Percentiles rank a stretch among this genome's conserved stretches.
These are phyloP conservation scores for Hygrophorus pudorinus DNA, from an alignment of 768 basidiomycete species.

Conservation along the genomic window DNA sequence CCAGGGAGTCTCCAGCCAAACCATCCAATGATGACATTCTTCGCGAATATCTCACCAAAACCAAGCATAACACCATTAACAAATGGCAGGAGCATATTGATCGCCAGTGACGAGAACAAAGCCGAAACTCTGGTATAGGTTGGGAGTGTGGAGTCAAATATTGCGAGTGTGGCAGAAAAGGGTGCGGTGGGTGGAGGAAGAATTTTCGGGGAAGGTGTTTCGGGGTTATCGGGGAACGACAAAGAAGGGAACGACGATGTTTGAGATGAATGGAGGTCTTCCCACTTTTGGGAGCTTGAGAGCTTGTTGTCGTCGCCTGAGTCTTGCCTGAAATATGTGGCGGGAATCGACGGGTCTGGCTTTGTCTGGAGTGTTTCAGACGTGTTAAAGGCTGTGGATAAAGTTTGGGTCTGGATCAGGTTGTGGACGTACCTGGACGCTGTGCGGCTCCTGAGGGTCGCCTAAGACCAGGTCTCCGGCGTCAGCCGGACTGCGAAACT, in stretches of 20 bases:
- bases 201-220: slow-evolving; percentile 6
- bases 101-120: slow-evolving; percentile 62
- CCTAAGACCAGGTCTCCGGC: slow-evolving; percentile 29
- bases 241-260: slow-evolving; percentile 73
- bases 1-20: slow-evolving; percentile 38
- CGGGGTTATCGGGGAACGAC: slow-evolving; percentile 51
- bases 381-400: not conserved
- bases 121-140: slow-evolving; percentile 59
- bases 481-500: slow-evolving; percentile 29
- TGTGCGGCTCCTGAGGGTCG: slow-evolving; percentile 19
- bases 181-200: slow-evolving; percentile 19
- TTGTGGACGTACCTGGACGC: too few relatives aligned
- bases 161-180: slow-evolving; percentile 50
- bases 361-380: too few relatives aligned
- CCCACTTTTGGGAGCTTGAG: slow-evolving; percentile 55
- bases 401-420: too few relatives aligned
- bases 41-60: slow-evolving; percentile 91
- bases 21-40: slow-evolving; percentile 55
- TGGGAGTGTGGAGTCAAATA: slow-evolving; percentile 62
- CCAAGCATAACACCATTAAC: slow-evolving; percentile 94
- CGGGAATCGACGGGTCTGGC: slow-evolving; percentile 1
- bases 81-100: slow-evolving; percentile 82
- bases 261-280: slow-evolving; percentile 51
- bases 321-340: slow-evolving; percentile 1
- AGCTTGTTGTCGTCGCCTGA: slow-evolving; percentile 7